A percentile compares a stretch with the other conserved stretches of the same genome.
Conservation (phyloP, 192 early-diverging fungal genomes). For the Coemansia sp. region DNA sequence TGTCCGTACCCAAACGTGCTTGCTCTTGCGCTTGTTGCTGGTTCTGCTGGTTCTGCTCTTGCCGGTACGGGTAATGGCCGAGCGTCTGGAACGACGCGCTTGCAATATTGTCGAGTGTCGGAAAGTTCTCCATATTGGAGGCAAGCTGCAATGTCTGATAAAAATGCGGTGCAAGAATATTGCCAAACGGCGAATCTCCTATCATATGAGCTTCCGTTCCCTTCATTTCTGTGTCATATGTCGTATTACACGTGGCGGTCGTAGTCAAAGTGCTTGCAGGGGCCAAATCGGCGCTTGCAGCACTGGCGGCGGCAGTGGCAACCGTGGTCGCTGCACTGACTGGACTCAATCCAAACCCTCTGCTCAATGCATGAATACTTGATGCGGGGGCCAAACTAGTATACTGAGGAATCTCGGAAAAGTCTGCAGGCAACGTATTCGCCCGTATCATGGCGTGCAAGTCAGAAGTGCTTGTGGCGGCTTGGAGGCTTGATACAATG, state of each 20-base stretch:
- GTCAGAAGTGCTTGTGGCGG: conserved; percentile 52
- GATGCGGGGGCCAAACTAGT: conserved; percentile 1
- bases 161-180: conserved; percentile 32
- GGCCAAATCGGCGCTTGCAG: conserved; percentile 34
- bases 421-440: conserved; percentile 21
- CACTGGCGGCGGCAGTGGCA: conserved; percentile 38
- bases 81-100: conserved; percentile 10
- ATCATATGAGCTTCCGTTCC: conserved; percentile 31
- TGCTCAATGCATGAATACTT: conserved; percentile 20
- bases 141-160: conserved; percentile 26
- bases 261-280: conserved; percentile 38
- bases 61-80: conserved; percentile 14
- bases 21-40: conserved; percentile 9
- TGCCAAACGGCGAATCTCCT: conserved; percentile 9
- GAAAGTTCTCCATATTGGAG: conserved; percentile 44
- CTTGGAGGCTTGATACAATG: conserved; percentile 49
- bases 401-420: not conserved
- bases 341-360: conserved; percentile 14
- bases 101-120: conserved; percentile 35
- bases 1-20: not conserved
- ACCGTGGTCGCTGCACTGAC: conserved; percentile 34
- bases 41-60: conserved; percentile 15
- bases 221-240: conserved; percentile 8
- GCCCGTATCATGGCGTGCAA: conserved; percentile 41
- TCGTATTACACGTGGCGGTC: conserved; percentile 21